Base-by-base conservation (phyloP, 257 asterid genomes). In the Eustoma russellianum region DNA sequence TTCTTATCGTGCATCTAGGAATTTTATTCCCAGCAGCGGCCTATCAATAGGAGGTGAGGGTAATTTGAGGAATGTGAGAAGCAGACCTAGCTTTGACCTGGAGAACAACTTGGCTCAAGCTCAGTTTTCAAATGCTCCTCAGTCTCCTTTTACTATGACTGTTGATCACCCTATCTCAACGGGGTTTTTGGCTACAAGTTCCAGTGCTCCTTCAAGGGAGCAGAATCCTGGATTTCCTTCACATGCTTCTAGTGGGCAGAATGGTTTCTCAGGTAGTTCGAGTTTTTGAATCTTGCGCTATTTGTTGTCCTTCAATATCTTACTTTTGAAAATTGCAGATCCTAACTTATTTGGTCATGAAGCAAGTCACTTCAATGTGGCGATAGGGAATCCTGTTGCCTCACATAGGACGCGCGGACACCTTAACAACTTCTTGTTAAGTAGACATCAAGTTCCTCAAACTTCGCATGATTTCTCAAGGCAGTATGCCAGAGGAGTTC, bases 21-120 rank as follows among this genome's bases (percentile, higher is more conserved):
- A 77, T 55, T 70, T 66, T 60, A 66, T 64, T 59, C 73, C 81
- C 9, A 81, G 78, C 70, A 68, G 70, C 66, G 66, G 62, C 62
- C 75, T 78, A 66, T 73, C 87, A 24, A 61, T 73, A 33, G 73
- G 88, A n/a, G 67, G 71, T 62, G 95, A 80, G 48, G 86, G 77
- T 41, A 60, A 74, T 55, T 68, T 53, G 18, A 74, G 94, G 65
- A 82, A 88, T 60, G 94, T 83, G 72, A 74, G 95, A 70, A 85
- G 86, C 58, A 75, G 91, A 62, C 62, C 79, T 60, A 67, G 71
- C 33, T 65, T 69, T 55, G 83, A 75, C 66, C 60, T 62, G 58
- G 83, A 80, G 59, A 66, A 60, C 67, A 64, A 64, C 65, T 54
- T 63, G 51, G 61, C 74, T 59, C 58, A 83, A 74, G 58, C 75